A percentile compares a stretch with the other conserved stretches of the same genome.
Conservation (phyloP, 768 basidiomycete genomes). For the Collybiopsis confluens region DNA sequence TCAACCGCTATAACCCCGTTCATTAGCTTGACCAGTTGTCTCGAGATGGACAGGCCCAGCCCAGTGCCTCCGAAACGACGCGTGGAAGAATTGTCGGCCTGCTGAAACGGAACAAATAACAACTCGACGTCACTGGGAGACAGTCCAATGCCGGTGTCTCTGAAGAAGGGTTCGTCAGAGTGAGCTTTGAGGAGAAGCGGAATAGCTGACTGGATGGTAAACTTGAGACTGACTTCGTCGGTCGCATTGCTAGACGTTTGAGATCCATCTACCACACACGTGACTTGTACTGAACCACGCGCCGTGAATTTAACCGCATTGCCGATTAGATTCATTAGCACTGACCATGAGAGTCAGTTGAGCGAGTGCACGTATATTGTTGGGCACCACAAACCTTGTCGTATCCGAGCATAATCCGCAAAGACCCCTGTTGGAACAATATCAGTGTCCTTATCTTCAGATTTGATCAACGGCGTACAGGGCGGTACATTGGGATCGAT, state of each 20-base stretch:
- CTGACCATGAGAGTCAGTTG: constrained; percentile 25
- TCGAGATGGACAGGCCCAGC: constrained; percentile 68
- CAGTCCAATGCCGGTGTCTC: constrained; percentile 72
- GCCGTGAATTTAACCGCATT: constrained; percentile 76
- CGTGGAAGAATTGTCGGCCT: constrained; percentile 76
- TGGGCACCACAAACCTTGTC: constrained; percentile 49
- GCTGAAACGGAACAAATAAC: constrained; percentile 72
- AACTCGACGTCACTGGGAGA: constrained; percentile 61
- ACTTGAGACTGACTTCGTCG: constrained; percentile 52
- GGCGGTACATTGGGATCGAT: constrained; percentile 63
- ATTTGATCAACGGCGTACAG: constrained; percentile 34
- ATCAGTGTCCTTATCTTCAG: not conserved
- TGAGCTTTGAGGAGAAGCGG: not conserved
- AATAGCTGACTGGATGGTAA: constrained; percentile 52
- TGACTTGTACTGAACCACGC: constrained; percentile 57
- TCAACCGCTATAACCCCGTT: constrained; percentile 69
- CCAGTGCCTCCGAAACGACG: constrained; percentile 78
- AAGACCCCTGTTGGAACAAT: constrained; percentile 47
- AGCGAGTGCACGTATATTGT: constrained; percentile 1
- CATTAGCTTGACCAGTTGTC: constrained; percentile 73
- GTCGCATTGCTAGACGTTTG: constrained; percentile 18
- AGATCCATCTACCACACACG: constrained; percentile 48
- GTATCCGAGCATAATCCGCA: constrained; percentile 69
- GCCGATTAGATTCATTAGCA: constrained; percentile 74
- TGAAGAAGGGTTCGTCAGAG: constrained; percentile 17